A percentile compares a stretch with the other conserved stretches of the same genome.
Conservation (phyloP, 1,139 yeast genomes). For the Candida sanyaensis region DNA sequence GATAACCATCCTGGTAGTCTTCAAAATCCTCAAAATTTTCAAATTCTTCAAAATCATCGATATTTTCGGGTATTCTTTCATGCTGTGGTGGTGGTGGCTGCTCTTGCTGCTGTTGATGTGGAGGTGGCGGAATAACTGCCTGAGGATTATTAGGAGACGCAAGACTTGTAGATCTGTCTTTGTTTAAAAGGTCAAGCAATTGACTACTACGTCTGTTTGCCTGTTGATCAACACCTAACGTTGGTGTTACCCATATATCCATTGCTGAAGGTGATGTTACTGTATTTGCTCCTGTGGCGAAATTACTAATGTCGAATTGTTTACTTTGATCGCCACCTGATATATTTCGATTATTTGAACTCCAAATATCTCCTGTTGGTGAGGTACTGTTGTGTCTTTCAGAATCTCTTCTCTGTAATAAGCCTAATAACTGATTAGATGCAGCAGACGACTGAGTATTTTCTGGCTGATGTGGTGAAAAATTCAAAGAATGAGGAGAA, state of each 20-base stretch:
- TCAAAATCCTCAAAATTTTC: conserved; percentile 42
- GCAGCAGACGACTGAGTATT: conserved; percentile 5
- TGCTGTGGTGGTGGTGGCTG: not conserved
- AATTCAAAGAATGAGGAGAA: conserved; percentile 1
- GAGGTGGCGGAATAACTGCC: too few relatives aligned
- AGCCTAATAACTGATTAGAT: conserved; percentile 20
- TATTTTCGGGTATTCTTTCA: not conserved
- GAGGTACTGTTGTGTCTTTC: conserved; percentile 2
- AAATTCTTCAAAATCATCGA: conserved; percentile 18
- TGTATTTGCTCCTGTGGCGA: not conserved
- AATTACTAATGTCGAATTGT: not conserved
- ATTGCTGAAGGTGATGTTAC: not conserved
- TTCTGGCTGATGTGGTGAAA: conserved; percentile 6
- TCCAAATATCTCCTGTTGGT: conserved; percentile 7
- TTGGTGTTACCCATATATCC: conserved; percentile 1
- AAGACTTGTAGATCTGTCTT: not conserved
- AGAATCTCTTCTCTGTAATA: conserved; percentile 17
- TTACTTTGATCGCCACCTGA: not conserved
- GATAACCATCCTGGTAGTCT: conserved; percentile 28
- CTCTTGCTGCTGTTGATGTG: too few relatives aligned
- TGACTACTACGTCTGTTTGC: conserved; percentile 1
- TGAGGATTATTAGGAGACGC: not conserved
- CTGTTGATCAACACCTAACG: not conserved
- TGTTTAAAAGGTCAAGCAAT: conserved; percentile 5
- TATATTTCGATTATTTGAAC: not conserved